Percentiles rank a stretch among this genome's conserved stretches.
Evolutionary conservation across 78 protist species (phyloP).

Genomic region (Anaeramoeba ignava): DNA sequence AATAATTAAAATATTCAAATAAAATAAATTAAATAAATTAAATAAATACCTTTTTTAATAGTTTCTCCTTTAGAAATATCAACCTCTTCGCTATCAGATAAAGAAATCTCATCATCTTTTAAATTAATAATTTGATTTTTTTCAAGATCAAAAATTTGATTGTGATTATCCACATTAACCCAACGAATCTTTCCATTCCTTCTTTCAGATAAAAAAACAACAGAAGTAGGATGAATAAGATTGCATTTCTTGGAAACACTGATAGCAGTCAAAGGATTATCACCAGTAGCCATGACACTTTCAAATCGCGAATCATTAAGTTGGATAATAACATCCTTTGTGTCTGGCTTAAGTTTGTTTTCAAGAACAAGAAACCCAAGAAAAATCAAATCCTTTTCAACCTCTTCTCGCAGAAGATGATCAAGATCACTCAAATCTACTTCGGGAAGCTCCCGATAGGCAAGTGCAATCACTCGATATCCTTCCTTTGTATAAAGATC

Average conservation of each 20-base stretch:
- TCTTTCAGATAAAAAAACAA: too few relatives aligned
- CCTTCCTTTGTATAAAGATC: background rate
- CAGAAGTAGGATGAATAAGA: too few relatives aligned
- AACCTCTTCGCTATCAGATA: too few relatives aligned
- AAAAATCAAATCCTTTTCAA: background rate
- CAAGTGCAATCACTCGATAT: background rate
- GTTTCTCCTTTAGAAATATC: too few relatives aligned
- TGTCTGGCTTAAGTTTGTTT: background rate
- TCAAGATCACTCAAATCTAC: background rate
- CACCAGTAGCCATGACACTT: background rate
- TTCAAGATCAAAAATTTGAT: too few relatives aligned
- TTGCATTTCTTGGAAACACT: background rate
- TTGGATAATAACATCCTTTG: background rate
- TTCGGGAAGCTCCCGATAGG: background rate
- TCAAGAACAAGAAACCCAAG: background rate
- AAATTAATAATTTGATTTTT: too few relatives aligned
- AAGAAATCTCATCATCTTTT: too few relatives aligned
- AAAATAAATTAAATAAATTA: too few relatives aligned
- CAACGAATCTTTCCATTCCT: too few relatives aligned
- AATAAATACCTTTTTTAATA: too few relatives aligned
- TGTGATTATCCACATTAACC: too few relatives aligned
- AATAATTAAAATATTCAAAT: too few relatives aligned
- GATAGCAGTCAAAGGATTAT: background rate
- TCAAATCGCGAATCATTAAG: background rate
- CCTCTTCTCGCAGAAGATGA: background rate